Evolutionary conservation across 805 yeast species (phyloP).

Genomic region (Sugiyamaella valdiviana): DNA sequence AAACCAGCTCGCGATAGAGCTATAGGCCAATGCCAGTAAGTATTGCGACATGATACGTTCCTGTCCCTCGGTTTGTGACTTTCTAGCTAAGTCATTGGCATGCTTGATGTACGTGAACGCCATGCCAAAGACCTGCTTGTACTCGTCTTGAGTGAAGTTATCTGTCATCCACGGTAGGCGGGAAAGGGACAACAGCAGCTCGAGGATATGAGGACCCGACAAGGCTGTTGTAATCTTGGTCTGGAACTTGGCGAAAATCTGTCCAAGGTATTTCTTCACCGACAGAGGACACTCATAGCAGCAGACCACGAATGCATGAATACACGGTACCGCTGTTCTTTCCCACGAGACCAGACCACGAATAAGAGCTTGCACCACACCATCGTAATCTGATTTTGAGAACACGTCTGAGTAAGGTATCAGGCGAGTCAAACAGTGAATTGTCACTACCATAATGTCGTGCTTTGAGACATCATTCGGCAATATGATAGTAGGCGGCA

Average conservation of each 20-base stretch:
- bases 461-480: conserved; percentile 46
- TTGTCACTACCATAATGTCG: conserved; percentile 60
- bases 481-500: conserved; percentile 37
- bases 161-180: conserved; percentile 61
- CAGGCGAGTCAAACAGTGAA: conserved; percentile 56
- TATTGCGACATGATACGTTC: conserved; percentile 46
- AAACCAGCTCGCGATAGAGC: conserved; percentile 66
- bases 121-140: conserved; percentile 73
- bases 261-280: conserved; percentile 58
- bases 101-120: conserved; percentile 74
- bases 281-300: conserved; percentile 76
- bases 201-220: conserved; percentile 68
- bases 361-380: conserved; percentile 50
- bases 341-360: conserved; percentile 63
- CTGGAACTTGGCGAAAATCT: conserved; percentile 68
- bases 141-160: conserved; percentile 70
- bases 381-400: conserved; percentile 53
- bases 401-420: conserved; percentile 43
- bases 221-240: conserved; percentile 64
- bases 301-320: conserved; percentile 68
- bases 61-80: conserved; percentile 42
- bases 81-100: conserved; percentile 42
- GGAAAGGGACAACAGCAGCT: conserved; percentile 61
- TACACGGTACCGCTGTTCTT: conserved; percentile 67
- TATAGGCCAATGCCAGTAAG: conserved; percentile 56